Conservation (phyloP, 2,329 filamentous ascomycete species). For the Shiraia bambusicola region DNA sequence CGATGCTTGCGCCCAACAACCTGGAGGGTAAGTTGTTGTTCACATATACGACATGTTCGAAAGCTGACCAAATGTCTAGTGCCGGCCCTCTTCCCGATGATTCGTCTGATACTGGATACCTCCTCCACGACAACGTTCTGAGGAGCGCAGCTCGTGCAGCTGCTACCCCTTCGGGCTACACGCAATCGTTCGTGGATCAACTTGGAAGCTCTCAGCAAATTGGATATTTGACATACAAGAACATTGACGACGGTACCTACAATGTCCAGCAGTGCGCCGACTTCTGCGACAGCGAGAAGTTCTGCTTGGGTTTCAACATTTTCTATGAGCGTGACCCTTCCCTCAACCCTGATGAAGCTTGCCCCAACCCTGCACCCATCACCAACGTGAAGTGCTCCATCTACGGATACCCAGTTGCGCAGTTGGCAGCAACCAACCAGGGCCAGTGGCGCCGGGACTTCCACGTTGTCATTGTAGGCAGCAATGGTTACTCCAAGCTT, state of each 20-base stretch:
- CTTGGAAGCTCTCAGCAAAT: conserved; percentile 23
- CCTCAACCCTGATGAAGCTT: conserved; percentile 13
- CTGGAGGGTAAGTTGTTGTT: conserved; percentile 17
- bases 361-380: conserved; percentile 20
- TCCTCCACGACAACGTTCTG: conserved; percentile 3
- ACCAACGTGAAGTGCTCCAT: conserved; percentile 34
- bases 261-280: conserved; percentile 16
- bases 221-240: conserved; percentile 32
- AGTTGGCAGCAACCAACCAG: conserved; percentile 20
- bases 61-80: conserved; percentile 3
- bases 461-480: conserved; percentile 30
- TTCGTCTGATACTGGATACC: conserved; percentile 16
- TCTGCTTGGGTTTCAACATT: conserved; percentile 34
- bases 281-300: conserved; percentile 27
- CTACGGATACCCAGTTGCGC: conserved; percentile 29
- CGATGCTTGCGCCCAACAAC: conserved; percentile 11
- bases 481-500: conserved; percentile 33
- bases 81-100: conserved; percentile 13
- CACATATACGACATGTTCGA: not conserved
- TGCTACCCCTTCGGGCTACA: conserved; percentile 18
- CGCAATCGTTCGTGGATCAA: conserved; percentile 17
- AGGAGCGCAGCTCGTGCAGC: conserved; percentile 13
- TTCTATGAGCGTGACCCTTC: conserved; percentile 32
- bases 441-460: conserved; percentile 28
- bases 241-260: conserved; percentile 18